Evolutionary conservation across 495 filamentous ascomycete genomes (phyloP).

Genomic region (Lasiosphaeria hispida): DNA sequence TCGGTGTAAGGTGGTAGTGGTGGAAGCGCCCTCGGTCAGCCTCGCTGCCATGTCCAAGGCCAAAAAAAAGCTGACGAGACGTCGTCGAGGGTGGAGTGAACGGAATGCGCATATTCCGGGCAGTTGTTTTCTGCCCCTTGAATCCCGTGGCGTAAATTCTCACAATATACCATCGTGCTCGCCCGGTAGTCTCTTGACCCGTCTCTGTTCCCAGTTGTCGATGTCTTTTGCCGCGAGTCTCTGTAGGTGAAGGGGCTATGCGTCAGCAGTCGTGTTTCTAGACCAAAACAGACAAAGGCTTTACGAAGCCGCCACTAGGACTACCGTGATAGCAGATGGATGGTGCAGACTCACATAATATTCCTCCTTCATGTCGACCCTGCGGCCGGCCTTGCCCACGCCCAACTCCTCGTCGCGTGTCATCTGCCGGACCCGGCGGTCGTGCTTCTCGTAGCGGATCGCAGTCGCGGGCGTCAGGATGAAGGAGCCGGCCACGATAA

Average conservation of each 20-base stretch:
- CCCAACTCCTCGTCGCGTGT: conserved; percentile 82
- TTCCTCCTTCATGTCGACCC: conserved; percentile 80
- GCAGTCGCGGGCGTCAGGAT: conserved; percentile 91
- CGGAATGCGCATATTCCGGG: too few relatives aligned
- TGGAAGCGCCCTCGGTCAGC: neutral
- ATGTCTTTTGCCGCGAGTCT: conserved; percentile 86
- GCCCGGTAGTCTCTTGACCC: conserved; percentile 81
- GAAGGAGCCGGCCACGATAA: conserved; percentile 94
- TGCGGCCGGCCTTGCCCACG: conserved; percentile 65
- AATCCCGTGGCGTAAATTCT: neutral
- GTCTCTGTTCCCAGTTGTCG: conserved; percentile 94
- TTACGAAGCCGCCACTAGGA: neutral
- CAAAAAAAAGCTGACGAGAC: too few relatives aligned
- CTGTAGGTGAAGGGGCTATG: conserved; percentile 41
- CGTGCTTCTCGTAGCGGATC: conserved; percentile 87
- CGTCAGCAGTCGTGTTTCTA: neutral
- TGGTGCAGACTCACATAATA: conserved; percentile 72
- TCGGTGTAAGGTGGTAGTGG: neutral
- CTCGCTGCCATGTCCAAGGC: too few relatives aligned
- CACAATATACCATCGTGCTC: conserved; percentile 86
- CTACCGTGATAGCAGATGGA: too few relatives aligned
- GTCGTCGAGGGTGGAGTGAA: too few relatives aligned
- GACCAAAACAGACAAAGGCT: neutral
- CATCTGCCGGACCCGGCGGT: conserved; percentile 78
- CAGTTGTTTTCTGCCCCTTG: neutral